Conservation (phyloP, 306 rosid species). For the Vigna hirtella region DNA sequence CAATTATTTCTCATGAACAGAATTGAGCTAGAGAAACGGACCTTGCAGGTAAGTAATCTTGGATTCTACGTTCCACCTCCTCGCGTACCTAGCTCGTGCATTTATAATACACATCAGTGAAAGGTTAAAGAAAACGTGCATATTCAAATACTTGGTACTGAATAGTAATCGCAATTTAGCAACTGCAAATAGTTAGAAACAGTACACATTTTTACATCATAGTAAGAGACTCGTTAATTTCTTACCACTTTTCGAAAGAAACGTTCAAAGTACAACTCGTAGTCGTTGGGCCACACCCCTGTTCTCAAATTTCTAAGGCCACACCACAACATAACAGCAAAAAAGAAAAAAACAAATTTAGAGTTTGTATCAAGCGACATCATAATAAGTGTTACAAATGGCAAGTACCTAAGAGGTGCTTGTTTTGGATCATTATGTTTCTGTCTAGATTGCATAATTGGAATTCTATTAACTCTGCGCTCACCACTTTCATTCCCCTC, state of each 20-base stretch:
- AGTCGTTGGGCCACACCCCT: constrained; percentile 16
- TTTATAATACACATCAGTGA: not conserved
- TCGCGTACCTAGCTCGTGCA: constrained; percentile 7
- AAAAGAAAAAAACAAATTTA: not conserved
- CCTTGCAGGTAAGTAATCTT: constrained; percentile 43
- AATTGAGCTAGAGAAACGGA: constrained; percentile 31
- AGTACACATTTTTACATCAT: not conserved
- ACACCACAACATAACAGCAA: constrained; percentile 52
- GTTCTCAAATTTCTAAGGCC: constrained; percentile 28
- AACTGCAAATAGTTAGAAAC: not conserved
- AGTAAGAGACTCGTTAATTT: not conserved
- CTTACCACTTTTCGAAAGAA: constrained; percentile 50
- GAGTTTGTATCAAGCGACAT: not conserved
- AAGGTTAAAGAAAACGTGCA: not conserved
- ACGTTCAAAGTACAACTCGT: constrained; percentile 38
- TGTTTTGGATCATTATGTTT: constrained; percentile 30
- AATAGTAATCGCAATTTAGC: not conserved
- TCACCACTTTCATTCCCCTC: not conserved
- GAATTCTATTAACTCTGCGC: constrained; percentile 4
- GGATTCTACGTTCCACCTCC: not conserved
- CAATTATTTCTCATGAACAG: not conserved
- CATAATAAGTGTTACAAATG: not conserved
- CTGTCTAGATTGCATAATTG: constrained; percentile 31
- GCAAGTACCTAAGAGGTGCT: not conserved
- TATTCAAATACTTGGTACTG: not conserved